Conservation (phyloP, 2,329 filamentous ascomycete species). For the Lachnellula occidentalis region DNA sequence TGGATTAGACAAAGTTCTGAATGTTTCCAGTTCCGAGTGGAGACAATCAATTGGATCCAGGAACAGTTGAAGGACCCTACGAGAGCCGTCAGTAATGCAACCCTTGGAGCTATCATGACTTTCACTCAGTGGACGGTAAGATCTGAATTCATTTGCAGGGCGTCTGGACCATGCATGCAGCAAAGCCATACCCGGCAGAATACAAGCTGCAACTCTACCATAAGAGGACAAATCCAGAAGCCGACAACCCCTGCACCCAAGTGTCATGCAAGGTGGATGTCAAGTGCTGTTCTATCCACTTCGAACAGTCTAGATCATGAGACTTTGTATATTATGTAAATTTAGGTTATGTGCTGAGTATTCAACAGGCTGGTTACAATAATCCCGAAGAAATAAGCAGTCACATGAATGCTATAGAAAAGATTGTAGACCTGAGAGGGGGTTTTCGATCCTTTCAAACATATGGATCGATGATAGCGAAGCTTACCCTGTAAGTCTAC, state of each 20-base stretch:
- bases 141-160: not conserved
- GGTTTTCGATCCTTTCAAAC: conserved; percentile 8
- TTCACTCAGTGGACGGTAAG: conserved; percentile 18
- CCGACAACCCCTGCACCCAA: not conserved
- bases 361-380: conserved; percentile 10
- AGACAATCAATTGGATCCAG: conserved; percentile 16
- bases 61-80: conserved; percentile 5
- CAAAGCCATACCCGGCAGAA: not conserved
- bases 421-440: conserved; percentile 10
- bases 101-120: conserved; percentile 15
- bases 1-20: conserved; percentile 14
- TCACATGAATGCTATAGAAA: conserved; percentile 16
- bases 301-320: not conserved
- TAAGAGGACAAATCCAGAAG: too few species aligned
- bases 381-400: conserved; percentile 11
- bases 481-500: conserved; percentile 11
- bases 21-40: conserved; percentile 13
- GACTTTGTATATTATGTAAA: not conserved
- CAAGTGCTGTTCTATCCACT: not conserved
- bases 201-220: not conserved
- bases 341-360: not conserved
- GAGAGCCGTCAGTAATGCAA: conserved; percentile 7
- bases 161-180: not conserved
- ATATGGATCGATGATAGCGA: conserved; percentile 9
- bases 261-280: not conserved